Evolutionary conservation across 768 basidiomycete genomes (phyloP), one percentile per base, ranked within the genome.

Genomic region (Calocybe indica): DNA sequence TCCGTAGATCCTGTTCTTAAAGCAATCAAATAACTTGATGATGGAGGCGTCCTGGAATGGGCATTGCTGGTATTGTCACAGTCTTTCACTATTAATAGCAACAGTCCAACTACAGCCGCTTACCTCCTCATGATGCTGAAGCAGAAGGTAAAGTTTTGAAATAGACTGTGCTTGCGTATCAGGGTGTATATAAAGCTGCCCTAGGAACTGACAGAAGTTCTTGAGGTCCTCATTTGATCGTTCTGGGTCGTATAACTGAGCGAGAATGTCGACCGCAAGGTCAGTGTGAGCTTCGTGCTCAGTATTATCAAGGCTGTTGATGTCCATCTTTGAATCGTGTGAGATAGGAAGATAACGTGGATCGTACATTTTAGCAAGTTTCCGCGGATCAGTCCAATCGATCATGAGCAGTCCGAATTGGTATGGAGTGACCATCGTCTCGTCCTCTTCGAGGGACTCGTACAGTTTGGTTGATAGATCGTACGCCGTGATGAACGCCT

Each of bases 331-430:
- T 22, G 22, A 22, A 22, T 22, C 4, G 22, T 22, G 22, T 22
- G 1, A 22, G 22, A 22, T 4, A 22, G 1, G 4, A 22, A 22
- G 22, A 22, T 22, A 22, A 22, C 4, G 1, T 22, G 22, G 4
- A 22, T 22, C 22, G 22, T 22, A 22, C 66, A 59, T 66, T 71
- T 70, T 58, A 58, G 79, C 74, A 33, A 78, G 75, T 57, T 88
- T 91, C 58, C 79, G 73, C 0, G 90, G 87, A 59, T 94, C 85
- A 3, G 87, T 89, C 92, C 92, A 95, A 54, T 93, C 91, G 2
- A 85, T 73, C 58, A 94, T 74, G 65, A 93, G 76, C n/a, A 83
- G 68, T 0, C 81, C 83, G 49, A 91, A 82, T 57, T 91, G 87
- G 13, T 79, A 67, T 0, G 86, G 79, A 0, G 78, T 67, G 8